Evolutionary conservation across 2,329 filamentous ascomycete genomes (phyloP).

Genomic region (Cladosporium sp.): DNA sequence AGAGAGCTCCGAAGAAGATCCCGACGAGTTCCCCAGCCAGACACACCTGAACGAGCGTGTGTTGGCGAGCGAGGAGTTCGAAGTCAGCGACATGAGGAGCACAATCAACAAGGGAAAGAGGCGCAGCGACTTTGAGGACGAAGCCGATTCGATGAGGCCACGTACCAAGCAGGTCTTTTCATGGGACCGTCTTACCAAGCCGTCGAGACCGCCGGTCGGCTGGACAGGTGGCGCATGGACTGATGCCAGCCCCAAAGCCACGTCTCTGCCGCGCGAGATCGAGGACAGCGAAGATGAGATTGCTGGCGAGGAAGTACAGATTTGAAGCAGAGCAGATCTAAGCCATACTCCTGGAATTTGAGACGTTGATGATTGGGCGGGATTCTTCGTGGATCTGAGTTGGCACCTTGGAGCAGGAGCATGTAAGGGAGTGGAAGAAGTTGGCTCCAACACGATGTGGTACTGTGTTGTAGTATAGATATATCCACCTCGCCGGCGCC

Average conservation of each 20-base stretch:
- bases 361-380: too few species aligned
- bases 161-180: neutral
- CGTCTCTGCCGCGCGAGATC: too few species aligned
- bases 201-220: neutral
- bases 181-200: neutral
- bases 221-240: neutral
- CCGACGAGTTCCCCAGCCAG: slow-evolving; percentile 1
- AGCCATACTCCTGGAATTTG: too few species aligned
- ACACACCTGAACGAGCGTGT: slow-evolving; percentile 7
- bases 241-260: neutral
- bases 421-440: too few species aligned
- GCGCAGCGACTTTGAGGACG: neutral
- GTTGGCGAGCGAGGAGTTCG: neutral
- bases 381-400: too few species aligned
- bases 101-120: neutral
- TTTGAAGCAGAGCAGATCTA: neutral
- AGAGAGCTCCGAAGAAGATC: neutral
- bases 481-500: too few species aligned
- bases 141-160: neutral
- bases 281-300: neutral
- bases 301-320: neutral
- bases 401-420: too few species aligned
- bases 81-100: slow-evolving; percentile 1
- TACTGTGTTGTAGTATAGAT: too few species aligned
- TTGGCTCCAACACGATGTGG: too few species aligned